Evolutionary conservation across 169 alveolate species (phyloP).

Genomic region (Prorocentrum cordatum): DNA sequence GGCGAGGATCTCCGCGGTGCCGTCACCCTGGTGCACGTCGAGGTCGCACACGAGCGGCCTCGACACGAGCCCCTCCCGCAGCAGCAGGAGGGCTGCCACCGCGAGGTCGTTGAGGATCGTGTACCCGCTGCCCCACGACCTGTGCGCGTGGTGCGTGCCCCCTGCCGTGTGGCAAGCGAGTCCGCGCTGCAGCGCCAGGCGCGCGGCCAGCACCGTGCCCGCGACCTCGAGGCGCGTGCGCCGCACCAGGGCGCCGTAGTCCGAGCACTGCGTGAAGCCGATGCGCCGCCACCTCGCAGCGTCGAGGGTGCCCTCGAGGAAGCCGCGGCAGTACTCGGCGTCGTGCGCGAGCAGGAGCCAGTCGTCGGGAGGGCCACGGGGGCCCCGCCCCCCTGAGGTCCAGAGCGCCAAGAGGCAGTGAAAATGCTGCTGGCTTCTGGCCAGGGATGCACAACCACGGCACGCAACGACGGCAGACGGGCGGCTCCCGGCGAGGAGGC

Average conservation of each 20-base stretch:
- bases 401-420: too few species aligned
- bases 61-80: neutral
- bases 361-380: neutral
- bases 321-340: neutral
- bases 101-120: slow-evolving; percentile 23
- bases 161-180: slow-evolving; percentile 15
- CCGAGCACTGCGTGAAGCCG: slow-evolving; percentile 52
- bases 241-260: neutral
- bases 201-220: slow-evolving; percentile 20
- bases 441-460: too few species aligned
- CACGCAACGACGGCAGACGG: too few species aligned
- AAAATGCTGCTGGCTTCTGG: too few species aligned
- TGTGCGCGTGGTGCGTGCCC: slow-evolving; percentile 56
- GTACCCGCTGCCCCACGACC: slow-evolving; percentile 51
- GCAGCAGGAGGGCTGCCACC: neutral
- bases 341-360: slow-evolving; percentile 30
- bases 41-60: slow-evolving; percentile 16
- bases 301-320: neutral
- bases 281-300: slow-evolving; percentile 26
- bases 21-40: slow-evolving; percentile 63
- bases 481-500: too few species aligned
- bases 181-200: neutral
- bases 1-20: slow-evolving; percentile 39
- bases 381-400: too few species aligned
- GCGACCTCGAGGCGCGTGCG: slow-evolving; percentile 7